Evolutionary conservation across 352 stramenopile genomes (phyloP), one percentile per base, ranked within the genome.

Genomic region (Pythium sp.): DNA sequence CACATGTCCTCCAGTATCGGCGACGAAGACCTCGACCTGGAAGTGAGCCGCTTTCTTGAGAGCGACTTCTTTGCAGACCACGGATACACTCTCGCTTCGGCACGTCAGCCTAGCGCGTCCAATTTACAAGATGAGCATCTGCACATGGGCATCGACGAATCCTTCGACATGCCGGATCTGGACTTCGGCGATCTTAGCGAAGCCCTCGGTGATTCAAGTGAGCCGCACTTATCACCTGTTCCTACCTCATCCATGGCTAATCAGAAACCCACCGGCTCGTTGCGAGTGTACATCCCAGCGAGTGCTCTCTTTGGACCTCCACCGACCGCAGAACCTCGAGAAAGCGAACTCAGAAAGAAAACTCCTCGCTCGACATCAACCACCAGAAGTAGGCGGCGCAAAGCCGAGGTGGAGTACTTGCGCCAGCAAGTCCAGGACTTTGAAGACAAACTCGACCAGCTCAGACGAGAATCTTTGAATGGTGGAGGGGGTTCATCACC

Each of bases 351-450:
- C 11, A 46, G 3, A 5, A 15, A 46, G 38, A 46, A 20, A 5
- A 20, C 38, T 5, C 12, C 38, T 5, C 18, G 46, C 6, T 24
- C 46, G 20, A 53, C 46, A 7, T 24, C 46, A 24, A 59, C 24
- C 12, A 59, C 18, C 14, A 12, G 47, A 22, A 51, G 62, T 32
- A 67, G 49, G 36, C 43, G 62, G 3, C 12, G 47, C 26, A 67
- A 67, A n/a, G 49, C 61, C 15, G 49, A 67, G 24, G 26, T 67
- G 15, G 49, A 61, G 36, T 67, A 67, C 36, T 32, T 67, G 15
- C 62, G 62, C n/a, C 30, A 51, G 18, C 62, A 67, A 24, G 62
- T 60, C 14, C 34, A 53, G 14, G 30, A 62, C 14, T 36, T 67
- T 14, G 49, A 67, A 14, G 20, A 36, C 14, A 24, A 67, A 36